Percentiles rank a stretch among this genome's conserved stretches.
Evolutionary conservation across 768 basidiomycete genomes (phyloP).

Genomic region (Boletus vermiculosoides): DNA sequence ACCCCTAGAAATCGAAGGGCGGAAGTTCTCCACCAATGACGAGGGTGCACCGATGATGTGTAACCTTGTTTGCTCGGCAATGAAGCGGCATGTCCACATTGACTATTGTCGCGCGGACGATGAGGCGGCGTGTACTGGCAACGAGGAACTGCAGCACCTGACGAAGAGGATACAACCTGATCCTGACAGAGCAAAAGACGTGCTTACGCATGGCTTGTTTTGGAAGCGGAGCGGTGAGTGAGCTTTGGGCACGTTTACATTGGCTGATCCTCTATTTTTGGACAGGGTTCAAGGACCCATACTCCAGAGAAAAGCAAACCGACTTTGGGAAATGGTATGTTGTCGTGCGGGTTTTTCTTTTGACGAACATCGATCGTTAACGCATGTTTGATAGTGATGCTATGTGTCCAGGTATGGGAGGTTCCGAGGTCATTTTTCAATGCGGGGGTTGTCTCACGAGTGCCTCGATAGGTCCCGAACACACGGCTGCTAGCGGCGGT

Average conservation of each 20-base stretch:
- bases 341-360: not conserved
- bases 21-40: slow-evolving; percentile 51
- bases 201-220: slow-evolving; percentile 50
- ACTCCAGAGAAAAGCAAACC: slow-evolving; percentile 54
- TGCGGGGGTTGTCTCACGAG: not conserved
- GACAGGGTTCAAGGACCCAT: slow-evolving; percentile 62
- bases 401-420: slow-evolving; percentile 47
- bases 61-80: slow-evolving; percentile 49
- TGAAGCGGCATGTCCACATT: too few relatives aligned
- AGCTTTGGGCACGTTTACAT: not conserved
- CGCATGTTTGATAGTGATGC: slow-evolving; percentile 38
- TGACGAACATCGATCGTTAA: not conserved
- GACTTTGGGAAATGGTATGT: slow-evolving; percentile 55
- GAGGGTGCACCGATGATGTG: slow-evolving; percentile 67
- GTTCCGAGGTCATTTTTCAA: not conserved
- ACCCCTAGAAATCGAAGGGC: slow-evolving; percentile 52
- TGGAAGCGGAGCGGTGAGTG: slow-evolving; percentile 56
- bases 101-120: too few relatives aligned
- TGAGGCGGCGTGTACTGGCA: too few relatives aligned
- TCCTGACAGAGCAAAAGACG: slow-evolving; percentile 50
- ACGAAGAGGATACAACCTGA: slow-evolving; percentile 40
- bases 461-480: not conserved
- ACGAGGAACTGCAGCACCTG: too few relatives aligned
- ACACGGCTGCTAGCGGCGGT: slow-evolving; percentile 25
- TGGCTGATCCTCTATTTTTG: not conserved